These are phyloP conservation scores for Epichloe scottii DNA, from an alignment of 2,329 filamentous ascomycete genomes.

Conservation along the genomic window DNA sequence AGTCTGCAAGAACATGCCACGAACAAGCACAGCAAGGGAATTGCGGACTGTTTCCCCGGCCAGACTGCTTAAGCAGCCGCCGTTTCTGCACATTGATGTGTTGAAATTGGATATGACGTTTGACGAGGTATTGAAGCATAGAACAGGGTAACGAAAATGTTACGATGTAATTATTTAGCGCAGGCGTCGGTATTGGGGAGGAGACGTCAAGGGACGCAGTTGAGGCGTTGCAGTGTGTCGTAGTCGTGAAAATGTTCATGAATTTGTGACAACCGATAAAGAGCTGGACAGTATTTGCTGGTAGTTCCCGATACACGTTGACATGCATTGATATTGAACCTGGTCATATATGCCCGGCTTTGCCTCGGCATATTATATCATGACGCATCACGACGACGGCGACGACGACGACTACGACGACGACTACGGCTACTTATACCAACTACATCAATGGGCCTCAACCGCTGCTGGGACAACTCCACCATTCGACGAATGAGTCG, in stretches of 20 bases:
- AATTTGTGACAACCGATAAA: not conserved
- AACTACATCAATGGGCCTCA: conserved; percentile 18
- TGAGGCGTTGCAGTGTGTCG: not conserved
- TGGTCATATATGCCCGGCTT: too few species aligned
- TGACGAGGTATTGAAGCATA: not conserved
- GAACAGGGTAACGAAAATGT: conserved; percentile 3
- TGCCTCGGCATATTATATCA: too few species aligned
- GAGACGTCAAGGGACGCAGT: not conserved
- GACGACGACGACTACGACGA: too few species aligned
- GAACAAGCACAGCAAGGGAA: conserved; percentile 66
- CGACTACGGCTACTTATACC: not conserved
- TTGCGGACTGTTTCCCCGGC: conserved; percentile 58
- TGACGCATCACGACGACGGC: too few species aligned
- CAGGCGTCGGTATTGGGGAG: conserved; percentile 2
- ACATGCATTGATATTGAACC: not conserved
- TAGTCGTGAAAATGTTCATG: not conserved
- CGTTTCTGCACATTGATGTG: not conserved
- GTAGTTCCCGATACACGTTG: not conserved
- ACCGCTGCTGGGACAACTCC: conserved; percentile 14
- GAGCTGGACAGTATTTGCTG: not conserved
- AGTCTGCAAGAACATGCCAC: conserved; percentile 58
- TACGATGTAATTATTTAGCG: conserved; percentile 3
- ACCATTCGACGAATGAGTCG: conserved; percentile 12
- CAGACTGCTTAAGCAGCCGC: conserved; percentile 13
- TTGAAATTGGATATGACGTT: not conserved